A percentile compares a stretch with the other conserved stretches of the same genome.
Conservation (phyloP, 345 rosid genomes). For the Citrus inodora region DNA sequence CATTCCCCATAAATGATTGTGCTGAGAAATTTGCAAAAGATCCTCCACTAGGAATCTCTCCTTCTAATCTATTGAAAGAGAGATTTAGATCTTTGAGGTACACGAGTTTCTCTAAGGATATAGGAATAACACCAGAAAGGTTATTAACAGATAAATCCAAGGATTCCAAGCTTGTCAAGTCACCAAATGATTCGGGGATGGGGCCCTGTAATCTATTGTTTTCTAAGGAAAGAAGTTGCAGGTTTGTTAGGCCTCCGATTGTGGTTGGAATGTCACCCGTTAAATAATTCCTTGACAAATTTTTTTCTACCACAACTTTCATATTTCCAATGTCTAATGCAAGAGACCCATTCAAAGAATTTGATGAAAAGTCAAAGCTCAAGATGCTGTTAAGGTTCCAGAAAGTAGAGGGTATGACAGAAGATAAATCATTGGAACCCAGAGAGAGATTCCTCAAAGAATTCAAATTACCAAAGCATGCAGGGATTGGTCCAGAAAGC, state of each 20-base stretch:
- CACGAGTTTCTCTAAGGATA: background rate
- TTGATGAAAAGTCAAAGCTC: constrained; percentile 11
- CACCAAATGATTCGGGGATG: constrained; percentile 6
- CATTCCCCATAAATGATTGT: background rate
- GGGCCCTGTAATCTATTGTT: background rate
- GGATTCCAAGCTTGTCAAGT: background rate
- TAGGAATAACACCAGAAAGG: constrained; percentile 11
- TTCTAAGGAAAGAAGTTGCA: background rate
- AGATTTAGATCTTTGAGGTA: background rate
- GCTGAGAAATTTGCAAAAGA: constrained; percentile 5
- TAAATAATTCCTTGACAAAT: constrained; percentile 16
- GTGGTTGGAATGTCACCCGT: background rate
- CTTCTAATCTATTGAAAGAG: constrained; percentile 14
- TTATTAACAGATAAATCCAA: constrained; percentile 13
- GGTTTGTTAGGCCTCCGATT: background rate
- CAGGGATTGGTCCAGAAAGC: constrained; percentile 8
- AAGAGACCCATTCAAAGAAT: background rate
- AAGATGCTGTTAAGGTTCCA: constrained; percentile 3
- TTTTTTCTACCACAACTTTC: background rate
- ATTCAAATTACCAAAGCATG: constrained; percentile 3
- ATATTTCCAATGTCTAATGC: background rate
- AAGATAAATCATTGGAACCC: background rate
- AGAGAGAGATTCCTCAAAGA: background rate
- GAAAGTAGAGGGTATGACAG: background rate
- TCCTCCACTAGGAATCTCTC: constrained; percentile 12